Conservation (phyloP, 2,329 filamentous ascomycete species). For the Niveomyces coronatus region DNA sequence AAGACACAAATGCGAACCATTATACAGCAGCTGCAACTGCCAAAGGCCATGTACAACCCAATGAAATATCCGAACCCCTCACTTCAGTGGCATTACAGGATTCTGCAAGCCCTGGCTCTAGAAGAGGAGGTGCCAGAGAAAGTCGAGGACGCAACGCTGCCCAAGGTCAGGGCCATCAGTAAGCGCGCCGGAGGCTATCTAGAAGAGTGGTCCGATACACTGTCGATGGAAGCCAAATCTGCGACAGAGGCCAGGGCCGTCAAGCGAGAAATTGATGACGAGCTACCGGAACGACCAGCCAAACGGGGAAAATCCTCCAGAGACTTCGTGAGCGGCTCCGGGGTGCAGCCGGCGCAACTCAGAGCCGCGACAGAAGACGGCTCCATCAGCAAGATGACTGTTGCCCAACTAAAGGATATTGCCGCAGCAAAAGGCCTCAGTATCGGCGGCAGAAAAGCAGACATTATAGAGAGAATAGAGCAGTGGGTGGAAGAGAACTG, state of each 20-base stretch:
- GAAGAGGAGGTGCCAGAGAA: slow-evolving; percentile 82
- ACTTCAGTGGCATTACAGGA: slow-evolving; percentile 94
- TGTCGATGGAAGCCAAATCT: slow-evolving; percentile 45
- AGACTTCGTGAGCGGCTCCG: slow-evolving; percentile 23
- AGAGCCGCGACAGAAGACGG: slow-evolving; percentile 34
- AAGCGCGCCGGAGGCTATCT: slow-evolving; percentile 77
- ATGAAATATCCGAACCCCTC: slow-evolving; percentile 82
- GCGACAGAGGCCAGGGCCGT: slow-evolving; percentile 29
- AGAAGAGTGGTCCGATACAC: slow-evolving; percentile 60
- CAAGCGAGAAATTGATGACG: slow-evolving; percentile 42
- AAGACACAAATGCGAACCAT: slow-evolving; percentile 75
- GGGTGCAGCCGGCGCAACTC: slow-evolving; percentile 35
- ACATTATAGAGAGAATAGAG: slow-evolving; percentile 45
- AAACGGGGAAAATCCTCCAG: slow-evolving; percentile 34
- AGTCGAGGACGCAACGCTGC: slow-evolving; percentile 65
- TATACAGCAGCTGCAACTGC: slow-evolving; percentile 78
- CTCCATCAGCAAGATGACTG: slow-evolving; percentile 42
- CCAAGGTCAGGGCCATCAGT: slow-evolving; percentile 77
- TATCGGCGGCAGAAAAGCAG: slow-evolving; percentile 41
- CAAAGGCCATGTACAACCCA: slow-evolving; percentile 75
- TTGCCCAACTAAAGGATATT: slow-evolving; percentile 41
- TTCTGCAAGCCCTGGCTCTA: slow-evolving; percentile 81
- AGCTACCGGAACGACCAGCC: slow-evolving; percentile 30
- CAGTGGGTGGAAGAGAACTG: slow-evolving; percentile 43
- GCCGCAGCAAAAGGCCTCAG: slow-evolving; percentile 37